A percentile compares a stretch with the other conserved stretches of the same genome.
These are phyloP conservation scores for Ambrosia trifida DNA, from an alignment of 129 eudicot genomes.

Conservation along the genomic window DNA sequence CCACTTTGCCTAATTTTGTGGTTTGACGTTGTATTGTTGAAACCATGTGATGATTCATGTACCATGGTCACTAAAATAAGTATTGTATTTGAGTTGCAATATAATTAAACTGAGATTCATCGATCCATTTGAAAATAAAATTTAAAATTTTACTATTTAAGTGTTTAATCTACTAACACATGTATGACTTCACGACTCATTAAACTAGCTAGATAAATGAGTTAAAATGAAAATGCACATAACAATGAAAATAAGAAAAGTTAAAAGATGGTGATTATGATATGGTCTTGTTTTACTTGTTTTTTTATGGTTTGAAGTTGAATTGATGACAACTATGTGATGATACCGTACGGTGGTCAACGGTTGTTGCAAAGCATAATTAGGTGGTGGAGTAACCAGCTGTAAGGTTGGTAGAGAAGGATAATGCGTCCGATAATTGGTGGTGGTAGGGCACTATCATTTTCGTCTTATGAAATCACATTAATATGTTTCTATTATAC, in stretches of 20 bases:
- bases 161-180: not conserved
- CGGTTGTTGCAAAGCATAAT: constrained; percentile 1
- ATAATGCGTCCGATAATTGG: not conserved
- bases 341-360: constrained; percentile 15
- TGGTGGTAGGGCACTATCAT: constrained; percentile 20
- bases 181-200: not conserved
- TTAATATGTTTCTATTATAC: too few relatives aligned
- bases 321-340: not conserved
- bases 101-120: not conserved
- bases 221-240: too few relatives aligned
- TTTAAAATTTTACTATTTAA: not conserved
- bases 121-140: not conserved
- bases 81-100: not conserved
- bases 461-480: not conserved
- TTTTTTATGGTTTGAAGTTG: not conserved
- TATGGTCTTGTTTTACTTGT: not conserved
- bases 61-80: too few relatives aligned
- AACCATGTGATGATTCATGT: too few relatives aligned
- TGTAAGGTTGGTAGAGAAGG: constrained; percentile 11
- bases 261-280: not conserved
- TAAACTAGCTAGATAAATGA: too few relatives aligned
- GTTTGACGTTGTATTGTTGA: too few relatives aligned
- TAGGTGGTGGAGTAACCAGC: constrained; percentile 5
- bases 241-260: not conserved
- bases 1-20: too few relatives aligned